phyloP scores from a whole-genome alignment of 2,329 filamentous ascomycete species.

The Neofusicoccum parvum region DNA sequence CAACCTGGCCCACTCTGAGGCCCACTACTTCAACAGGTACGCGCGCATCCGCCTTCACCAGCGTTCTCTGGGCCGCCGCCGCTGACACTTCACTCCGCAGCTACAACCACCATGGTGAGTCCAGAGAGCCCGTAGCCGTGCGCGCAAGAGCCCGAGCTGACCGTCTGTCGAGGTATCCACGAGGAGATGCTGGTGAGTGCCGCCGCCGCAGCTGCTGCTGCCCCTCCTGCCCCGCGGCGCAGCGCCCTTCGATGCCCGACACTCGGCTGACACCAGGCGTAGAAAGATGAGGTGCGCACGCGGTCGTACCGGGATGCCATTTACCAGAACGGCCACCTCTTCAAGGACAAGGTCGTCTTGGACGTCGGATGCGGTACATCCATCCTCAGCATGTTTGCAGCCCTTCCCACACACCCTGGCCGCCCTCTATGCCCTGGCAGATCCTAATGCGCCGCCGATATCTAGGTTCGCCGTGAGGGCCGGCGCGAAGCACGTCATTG shows the following conservation, averaged over 20 bases:
- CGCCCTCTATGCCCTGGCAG: slow-evolving; percentile 23
- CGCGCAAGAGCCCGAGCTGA: neutral
- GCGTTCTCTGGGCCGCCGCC: slow-evolving; percentile 28
- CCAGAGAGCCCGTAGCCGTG: neutral
- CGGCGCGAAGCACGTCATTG: slow-evolving; percentile 97
- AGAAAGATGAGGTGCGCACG: slow-evolving; percentile 99
- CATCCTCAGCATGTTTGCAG: slow-evolving; percentile 92
- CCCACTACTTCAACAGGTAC: slow-evolving; percentile 99
- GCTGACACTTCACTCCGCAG: slow-evolving; percentile 55
- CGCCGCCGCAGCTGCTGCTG: slow-evolving; percentile 23
- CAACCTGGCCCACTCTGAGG: slow-evolving; percentile 87
- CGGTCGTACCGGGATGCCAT: slow-evolving; percentile 97
- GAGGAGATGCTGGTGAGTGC: slow-evolving; percentile 93
- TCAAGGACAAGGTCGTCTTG: slow-evolving; percentile 90
- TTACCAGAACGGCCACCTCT: slow-evolving; percentile 92
- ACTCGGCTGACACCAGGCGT: slow-evolving; percentile 25
- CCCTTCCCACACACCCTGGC: slow-evolving; percentile 22
- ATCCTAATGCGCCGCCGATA: slow-evolving; percentile 19
- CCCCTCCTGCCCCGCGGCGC: slow-evolving; percentile 22
- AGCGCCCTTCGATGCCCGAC: slow-evolving; percentile 1
- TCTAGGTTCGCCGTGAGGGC: slow-evolving; percentile 92
- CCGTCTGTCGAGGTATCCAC: slow-evolving; percentile 70
- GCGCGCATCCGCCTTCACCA: slow-evolving; percentile 23
- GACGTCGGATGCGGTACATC: slow-evolving; percentile 97
- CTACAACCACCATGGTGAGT: slow-evolving; percentile 95